Base-by-base conservation (phyloP, 179 eudicot genomes). In the Nepenthes alata region DNA sequence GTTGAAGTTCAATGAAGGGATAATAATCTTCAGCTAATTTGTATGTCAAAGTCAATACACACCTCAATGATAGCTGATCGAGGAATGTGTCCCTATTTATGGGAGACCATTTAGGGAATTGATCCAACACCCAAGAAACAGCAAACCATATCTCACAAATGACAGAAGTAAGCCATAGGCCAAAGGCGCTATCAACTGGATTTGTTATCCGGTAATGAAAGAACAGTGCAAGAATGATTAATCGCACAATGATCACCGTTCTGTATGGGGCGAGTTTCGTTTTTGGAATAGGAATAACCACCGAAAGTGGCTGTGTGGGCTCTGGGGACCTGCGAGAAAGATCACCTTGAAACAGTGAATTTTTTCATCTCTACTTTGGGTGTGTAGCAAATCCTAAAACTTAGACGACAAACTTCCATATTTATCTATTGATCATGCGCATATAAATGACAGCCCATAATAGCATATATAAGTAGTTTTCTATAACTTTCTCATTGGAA, bases 131-230 rank as follows among this genome's bases (percentile, higher is more conserved):
- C 83, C 83, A 78, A 35, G 83, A 78, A n/a, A 78, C 74, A 15
- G 80, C 83, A 45, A 78, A 78, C 83, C 83, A 78, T 57, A 78
- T 75, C 80, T 78, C 83, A 65, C 83, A 78, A 59, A 78, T 75
- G 58, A 78, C 79, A 61, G 83, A 78, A 72, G 83, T 78, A 41
- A 78, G 77, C 83, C 83, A 78, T 35, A 78, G 77, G 53, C 80
- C 80, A 60, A 69, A 69, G 51, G 83, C 75, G n/a, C 74, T 73
- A 36, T 78, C 83, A 45, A 78, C 83, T 13, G 83, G 80, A 59
- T 78, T 66, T 38, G 77, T 78, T 67, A 78, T 69, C 60, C 83
- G 69, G 68, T 78, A 78, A 59, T 78, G 83, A 67, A 78, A 78
- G 58, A 78, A 78, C 44, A 78, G 74, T 11, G 64, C 70, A 35